Percentiles rank a stretch among this genome's conserved stretches.
Conservation (phyloP, 768 basidiomycete genomes). For the Sporobolomyces phaffii region DNA sequence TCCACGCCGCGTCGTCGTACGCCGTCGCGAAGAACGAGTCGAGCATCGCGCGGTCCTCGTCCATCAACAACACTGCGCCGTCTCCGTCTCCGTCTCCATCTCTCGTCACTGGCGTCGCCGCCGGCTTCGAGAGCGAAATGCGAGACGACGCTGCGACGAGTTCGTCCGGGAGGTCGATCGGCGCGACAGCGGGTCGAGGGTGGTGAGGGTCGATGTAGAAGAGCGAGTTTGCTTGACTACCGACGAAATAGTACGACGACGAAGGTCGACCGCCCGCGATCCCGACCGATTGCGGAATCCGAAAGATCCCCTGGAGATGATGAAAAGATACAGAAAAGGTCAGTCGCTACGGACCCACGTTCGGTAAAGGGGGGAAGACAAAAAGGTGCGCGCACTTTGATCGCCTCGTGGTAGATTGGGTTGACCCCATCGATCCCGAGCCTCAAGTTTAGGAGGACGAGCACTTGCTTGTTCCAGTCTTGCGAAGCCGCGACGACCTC, state of each 20-base stretch:
- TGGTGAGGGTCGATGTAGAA: slow-evolving; percentile 52
- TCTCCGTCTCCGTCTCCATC: neutral
- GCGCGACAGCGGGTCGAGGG: slow-evolving; percentile 72
- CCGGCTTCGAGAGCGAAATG: neutral
- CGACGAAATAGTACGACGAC: slow-evolving; percentile 98
- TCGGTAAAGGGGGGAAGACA: neutral
- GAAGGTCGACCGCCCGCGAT: slow-evolving; percentile 94
- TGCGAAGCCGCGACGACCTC: slow-evolving; percentile 69
- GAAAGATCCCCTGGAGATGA: slow-evolving; percentile 65
- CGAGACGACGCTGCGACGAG: slow-evolving; percentile 5
- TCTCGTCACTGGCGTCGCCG: neutral
- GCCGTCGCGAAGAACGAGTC: slow-evolving; percentile 58
- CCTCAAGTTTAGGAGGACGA: slow-evolving; percentile 77
- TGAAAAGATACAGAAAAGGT: neutral
- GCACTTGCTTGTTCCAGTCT: slow-evolving; percentile 71
- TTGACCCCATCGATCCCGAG: slow-evolving; percentile 90
- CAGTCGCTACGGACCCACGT: no score
- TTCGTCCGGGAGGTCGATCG: slow-evolving; percentile 39
- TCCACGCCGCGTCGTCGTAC: slow-evolving; percentile 66
- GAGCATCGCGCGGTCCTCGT: slow-evolving; percentile 19
- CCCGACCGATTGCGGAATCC: slow-evolving; percentile 89
- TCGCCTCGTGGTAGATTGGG: slow-evolving; percentile 83
- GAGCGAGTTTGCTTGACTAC: slow-evolving; percentile 77
- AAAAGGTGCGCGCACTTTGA: slow-evolving; percentile 59
- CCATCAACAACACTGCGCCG: no score